A percentile compares a stretch with the other conserved stretches of the same genome.
These are phyloP conservation scores for Paxillus involutus DNA, from an alignment of 768 basidiomycete genomes.

Conservation along the genomic window DNA sequence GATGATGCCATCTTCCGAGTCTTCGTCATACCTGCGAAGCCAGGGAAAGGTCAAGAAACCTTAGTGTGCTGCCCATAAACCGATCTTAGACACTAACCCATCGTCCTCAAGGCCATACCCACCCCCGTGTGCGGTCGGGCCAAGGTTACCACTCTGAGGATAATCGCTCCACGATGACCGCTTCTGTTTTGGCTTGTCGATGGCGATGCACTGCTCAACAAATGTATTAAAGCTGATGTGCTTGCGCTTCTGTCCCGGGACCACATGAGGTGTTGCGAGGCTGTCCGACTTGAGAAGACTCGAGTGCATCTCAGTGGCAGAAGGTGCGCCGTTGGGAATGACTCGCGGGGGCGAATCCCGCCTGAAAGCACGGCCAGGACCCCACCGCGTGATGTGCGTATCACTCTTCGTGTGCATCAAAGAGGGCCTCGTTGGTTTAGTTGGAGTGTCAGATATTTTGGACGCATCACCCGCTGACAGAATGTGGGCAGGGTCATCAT, in stretches of 20 bases:
- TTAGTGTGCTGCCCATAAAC: not conserved
- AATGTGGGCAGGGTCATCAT: slow-evolving; percentile 30
- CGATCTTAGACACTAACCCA: slow-evolving; percentile 46
- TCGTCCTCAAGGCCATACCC: slow-evolving; percentile 49
- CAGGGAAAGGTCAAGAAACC: slow-evolving; percentile 5
- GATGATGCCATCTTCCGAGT: slow-evolving; percentile 56
- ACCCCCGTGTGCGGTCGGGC: slow-evolving; percentile 24
- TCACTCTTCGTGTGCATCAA: slow-evolving; percentile 87
- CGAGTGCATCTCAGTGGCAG: slow-evolving; percentile 6
- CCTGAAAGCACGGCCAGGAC: slow-evolving; percentile 44
- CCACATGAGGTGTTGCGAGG: slow-evolving; percentile 10
- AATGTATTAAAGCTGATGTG: slow-evolving; percentile 99
- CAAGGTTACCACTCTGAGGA: slow-evolving; percentile 5
- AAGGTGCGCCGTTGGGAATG: slow-evolving; percentile 5
- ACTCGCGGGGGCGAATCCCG: slow-evolving; percentile 75
- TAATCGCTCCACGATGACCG: slow-evolving; percentile 27
- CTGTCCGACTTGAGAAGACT: slow-evolving; percentile 19
- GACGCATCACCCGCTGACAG: slow-evolving; percentile 22
- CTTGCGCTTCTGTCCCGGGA: slow-evolving; percentile 55
- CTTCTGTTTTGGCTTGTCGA: slow-evolving; percentile 65
- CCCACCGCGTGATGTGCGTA: slow-evolving; percentile 69
- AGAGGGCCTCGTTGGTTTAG: slow-evolving; percentile 45
- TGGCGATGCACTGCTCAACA: slow-evolving; percentile 93
- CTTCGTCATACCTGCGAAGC: slow-evolving; percentile 62
- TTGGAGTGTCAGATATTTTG: not conserved